Conservation (phyloP, 1,139 yeast genomes). For the Blastobotrys buckinghamii region DNA sequence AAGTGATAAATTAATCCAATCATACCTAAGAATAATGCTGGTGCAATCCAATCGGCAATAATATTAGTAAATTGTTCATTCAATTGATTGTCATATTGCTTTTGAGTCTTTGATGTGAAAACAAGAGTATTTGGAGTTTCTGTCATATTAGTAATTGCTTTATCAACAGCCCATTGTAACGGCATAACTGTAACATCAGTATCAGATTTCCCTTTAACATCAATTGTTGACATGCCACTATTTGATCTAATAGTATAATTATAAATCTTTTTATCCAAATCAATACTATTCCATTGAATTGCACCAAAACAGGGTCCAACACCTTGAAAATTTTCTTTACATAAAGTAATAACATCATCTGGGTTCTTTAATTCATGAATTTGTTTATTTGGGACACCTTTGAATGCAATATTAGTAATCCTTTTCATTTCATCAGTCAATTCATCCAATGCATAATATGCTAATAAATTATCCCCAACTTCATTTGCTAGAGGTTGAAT, state of each 20-base stretch:
- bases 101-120: conserved; percentile 28
- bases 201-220: conserved; percentile 26
- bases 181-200: conserved; percentile 31
- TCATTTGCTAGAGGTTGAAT: conserved; percentile 23
- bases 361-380: conserved; percentile 23
- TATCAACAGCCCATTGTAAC: conserved; percentile 36
- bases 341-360: conserved; percentile 25
- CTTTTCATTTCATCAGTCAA: conserved; percentile 24
- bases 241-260: conserved; percentile 35
- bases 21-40: conserved; percentile 33
- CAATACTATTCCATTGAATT: conserved; percentile 31
- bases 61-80: conserved; percentile 27
- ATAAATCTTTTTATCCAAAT: conserved; percentile 22
- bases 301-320: conserved; percentile 33
- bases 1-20: conserved; percentile 35
- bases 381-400: conserved; percentile 27
- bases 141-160: conserved; percentile 29
- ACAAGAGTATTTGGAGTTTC: conserved; percentile 29
- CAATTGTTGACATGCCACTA: conserved; percentile 27
- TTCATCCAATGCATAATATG: conserved; percentile 24
- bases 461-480: conserved; percentile 25
- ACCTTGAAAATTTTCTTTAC: conserved; percentile 33
- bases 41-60: conserved; percentile 31
- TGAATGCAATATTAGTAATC: conserved; percentile 28
- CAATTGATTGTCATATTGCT: conserved; percentile 22